These are phyloP conservation scores for Cymbopogon flexuosus DNA, from an alignment of 202 grass and related monocot species.

Conservation along the genomic window DNA sequence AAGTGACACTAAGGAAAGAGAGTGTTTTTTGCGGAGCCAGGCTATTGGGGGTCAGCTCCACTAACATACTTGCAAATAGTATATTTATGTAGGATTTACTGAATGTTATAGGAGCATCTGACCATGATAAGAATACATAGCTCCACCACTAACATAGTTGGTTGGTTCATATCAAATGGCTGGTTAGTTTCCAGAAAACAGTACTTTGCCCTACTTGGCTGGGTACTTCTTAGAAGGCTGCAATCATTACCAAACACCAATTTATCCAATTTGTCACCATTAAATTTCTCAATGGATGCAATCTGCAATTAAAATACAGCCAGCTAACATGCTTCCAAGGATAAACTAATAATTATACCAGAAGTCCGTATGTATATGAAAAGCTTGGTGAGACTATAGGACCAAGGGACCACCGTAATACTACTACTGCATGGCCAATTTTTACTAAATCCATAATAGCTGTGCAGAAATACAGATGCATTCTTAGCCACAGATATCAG, in stretches of 20 bases:
- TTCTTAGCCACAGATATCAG: neutral
- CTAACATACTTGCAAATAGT: neutral
- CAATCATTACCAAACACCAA: neutral
- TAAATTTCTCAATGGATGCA: conserved; percentile 9
- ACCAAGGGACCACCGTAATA: neutral
- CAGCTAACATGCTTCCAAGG: neutral
- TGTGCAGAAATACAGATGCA: neutral
- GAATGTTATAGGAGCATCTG: neutral
- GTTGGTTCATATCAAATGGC: neutral
- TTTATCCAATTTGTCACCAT: conserved; percentile 16
- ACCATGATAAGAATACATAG: neutral
- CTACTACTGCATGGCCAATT: neutral
- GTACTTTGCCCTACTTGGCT: neutral
- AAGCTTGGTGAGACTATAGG: neutral
- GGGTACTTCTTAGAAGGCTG: neutral
- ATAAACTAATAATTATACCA: neutral
- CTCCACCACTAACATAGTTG: neutral
- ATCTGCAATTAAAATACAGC: neutral
- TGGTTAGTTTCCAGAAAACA: neutral
- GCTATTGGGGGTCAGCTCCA: neutral
- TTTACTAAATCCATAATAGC: neutral
- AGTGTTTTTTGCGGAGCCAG: neutral
- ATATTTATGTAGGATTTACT: neutral
- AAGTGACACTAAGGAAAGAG: neutral
- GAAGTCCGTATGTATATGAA: neutral